phyloP scores from a whole-genome alignment of 2,329 filamentous ascomycete species.

The Cladosporium sp. region DNA sequence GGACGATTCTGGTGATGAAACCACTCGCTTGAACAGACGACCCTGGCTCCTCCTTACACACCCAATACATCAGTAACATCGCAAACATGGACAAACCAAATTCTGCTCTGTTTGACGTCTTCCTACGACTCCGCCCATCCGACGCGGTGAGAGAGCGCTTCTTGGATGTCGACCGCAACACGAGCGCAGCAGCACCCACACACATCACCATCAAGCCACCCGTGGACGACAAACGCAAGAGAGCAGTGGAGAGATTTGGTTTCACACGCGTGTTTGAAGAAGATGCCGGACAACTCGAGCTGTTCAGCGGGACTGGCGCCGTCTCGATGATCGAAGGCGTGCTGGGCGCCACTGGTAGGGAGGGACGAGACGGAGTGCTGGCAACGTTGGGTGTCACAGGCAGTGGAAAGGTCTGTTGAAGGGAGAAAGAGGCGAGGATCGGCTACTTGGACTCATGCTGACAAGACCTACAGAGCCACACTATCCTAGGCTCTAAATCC shows the following conservation, averaged over 20 bases:
- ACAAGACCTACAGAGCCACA: slow-evolving; percentile 71
- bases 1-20: neutral
- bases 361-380: slow-evolving; percentile 84
- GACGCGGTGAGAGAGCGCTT: slow-evolving; percentile 63
- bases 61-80: neutral
- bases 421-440: neutral
- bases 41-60: neutral
- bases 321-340: slow-evolving; percentile 78
- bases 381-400: slow-evolving; percentile 93
- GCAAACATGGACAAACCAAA: slow-evolving; percentile 18
- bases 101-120: slow-evolving; percentile 81
- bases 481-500: slow-evolving; percentile 83
- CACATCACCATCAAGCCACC: slow-evolving; percentile 62
- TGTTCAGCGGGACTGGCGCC: slow-evolving; percentile 80
- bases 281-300: slow-evolving; percentile 76
- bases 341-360: slow-evolving; percentile 68
- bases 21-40: neutral
- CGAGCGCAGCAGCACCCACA: slow-evolving; percentile 40
- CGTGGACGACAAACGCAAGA: slow-evolving; percentile 77
- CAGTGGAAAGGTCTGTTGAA: slow-evolving; percentile 76
- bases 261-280: slow-evolving; percentile 95
- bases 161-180: slow-evolving; percentile 61
- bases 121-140: slow-evolving; percentile 69
- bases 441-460: slow-evolving; percentile 13
- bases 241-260: slow-evolving; percentile 88